These are phyloP conservation scores for Elsinoe fawcettii DNA, from an alignment of 2,329 filamentous ascomycete species.

Conservation along the genomic window DNA sequence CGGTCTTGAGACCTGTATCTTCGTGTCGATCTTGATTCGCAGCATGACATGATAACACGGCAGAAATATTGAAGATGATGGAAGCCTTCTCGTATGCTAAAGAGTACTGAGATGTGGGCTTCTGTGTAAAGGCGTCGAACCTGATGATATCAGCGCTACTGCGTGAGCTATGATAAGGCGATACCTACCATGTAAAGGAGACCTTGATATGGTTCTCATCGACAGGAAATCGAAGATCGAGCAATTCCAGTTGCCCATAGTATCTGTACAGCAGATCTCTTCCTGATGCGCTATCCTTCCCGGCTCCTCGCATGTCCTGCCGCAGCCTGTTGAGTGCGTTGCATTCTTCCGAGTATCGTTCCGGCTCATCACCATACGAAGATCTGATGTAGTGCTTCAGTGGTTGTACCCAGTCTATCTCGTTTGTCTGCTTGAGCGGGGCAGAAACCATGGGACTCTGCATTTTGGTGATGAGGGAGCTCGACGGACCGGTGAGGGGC, in stretches of 20 bases:
- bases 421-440: conserved; percentile 87
- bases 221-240: conserved; percentile 91
- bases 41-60: conserved; percentile 91
- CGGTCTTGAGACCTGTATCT: conserved; percentile 86
- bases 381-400: conserved; percentile 89
- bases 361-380: conserved; percentile 92
- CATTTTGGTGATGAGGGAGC: conserved; percentile 47
- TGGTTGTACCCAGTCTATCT: conserved; percentile 94
- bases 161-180: not conserved
- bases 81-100: conserved; percentile 97
- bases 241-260: conserved; percentile 90
- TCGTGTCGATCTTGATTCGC: conserved; percentile 87
- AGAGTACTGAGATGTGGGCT: conserved; percentile 93
- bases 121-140: conserved; percentile 99
- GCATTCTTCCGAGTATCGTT: conserved; percentile 93
- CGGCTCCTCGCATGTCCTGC: conserved; percentile 96
- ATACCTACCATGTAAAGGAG: conserved; percentile 81
- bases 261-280: conserved; percentile 92
- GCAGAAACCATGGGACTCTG: conserved; percentile 92
- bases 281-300: conserved; percentile 90
- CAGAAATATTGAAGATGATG: conserved; percentile 99
- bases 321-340: conserved; percentile 85
- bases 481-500: conserved; percentile 9
- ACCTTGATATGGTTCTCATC: conserved; percentile 99
- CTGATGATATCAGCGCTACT: conserved; percentile 38